A percentile compares a stretch with the other conserved stretches of the same genome.
Evolutionary conservation across 2,329 filamentous ascomycete genomes (phyloP).

Genomic region (Phoma sp.): DNA sequence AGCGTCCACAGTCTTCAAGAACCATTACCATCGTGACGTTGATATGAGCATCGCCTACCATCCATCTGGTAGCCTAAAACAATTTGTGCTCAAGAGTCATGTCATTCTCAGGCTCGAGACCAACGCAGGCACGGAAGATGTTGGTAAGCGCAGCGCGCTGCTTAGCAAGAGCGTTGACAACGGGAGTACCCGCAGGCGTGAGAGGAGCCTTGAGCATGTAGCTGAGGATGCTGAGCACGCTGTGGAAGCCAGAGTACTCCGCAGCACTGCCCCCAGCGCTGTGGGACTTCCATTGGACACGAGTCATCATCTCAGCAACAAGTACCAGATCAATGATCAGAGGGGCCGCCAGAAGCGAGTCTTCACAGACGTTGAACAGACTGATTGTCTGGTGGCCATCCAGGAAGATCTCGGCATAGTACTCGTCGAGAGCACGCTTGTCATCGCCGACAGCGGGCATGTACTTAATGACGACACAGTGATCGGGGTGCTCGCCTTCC

Average conservation of each 20-base stretch:
- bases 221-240: constrained; percentile 93
- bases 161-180: constrained; percentile 94
- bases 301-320: constrained; percentile 96
- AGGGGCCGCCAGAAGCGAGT: constrained; percentile 93
- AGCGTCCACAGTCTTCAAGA: background rate
- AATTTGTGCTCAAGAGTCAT: constrained; percentile 99
- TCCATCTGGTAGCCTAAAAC: constrained; percentile 58
- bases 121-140: constrained; percentile 98
- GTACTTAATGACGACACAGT: constrained; percentile 99
- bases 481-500: constrained; percentile 92
- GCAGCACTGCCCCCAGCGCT: constrained; percentile 61
- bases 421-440: constrained; percentile 98
- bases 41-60: background rate
- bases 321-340: constrained; percentile 97
- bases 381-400: constrained; percentile 98
- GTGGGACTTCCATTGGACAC: constrained; percentile 84
- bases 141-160: constrained; percentile 94
- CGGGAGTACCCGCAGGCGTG: constrained; percentile 92
- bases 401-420: constrained; percentile 99
- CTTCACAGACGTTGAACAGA: constrained; percentile 98
- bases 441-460: constrained; percentile 99
- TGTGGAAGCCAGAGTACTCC: constrained; percentile 94
- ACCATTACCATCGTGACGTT: background rate
- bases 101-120: constrained; percentile 95
- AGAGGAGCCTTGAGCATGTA: constrained; percentile 98